Base-by-base conservation (phyloP, 805 yeast species). In the Monosporozyma siamensis region DNA sequence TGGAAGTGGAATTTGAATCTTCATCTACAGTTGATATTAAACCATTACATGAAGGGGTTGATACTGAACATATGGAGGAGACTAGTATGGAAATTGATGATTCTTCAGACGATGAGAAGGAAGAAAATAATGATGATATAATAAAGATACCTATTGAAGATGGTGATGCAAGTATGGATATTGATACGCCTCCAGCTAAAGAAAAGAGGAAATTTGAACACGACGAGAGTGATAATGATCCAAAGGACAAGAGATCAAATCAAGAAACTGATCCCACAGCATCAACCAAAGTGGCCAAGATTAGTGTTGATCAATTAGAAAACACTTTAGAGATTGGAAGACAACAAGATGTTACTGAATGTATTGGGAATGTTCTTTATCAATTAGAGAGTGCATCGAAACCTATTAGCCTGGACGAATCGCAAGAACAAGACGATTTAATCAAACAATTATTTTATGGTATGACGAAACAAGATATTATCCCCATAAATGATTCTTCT, bases 321-420 rank as follows among this genome's bases (percentile, higher is more conserved):
- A 75, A 80, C 52, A 80, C 92, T 0, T 68, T 81, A 41, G 89
- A 85, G 55, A 69, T 80, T 55, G 95, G 96, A 2, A 71, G 95
- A 49, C 98, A 92, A 59, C 98, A 92, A 60, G 98, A 92, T 67
- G 97, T 92, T 15, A 88, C 97, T 0, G 98, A 92, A 59, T 90
- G 97, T 61, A 88, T 90, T 55, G 95, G 89, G 43, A 92, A 92
- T 59, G 97, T 92, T 6, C 69, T 89, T 11, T 84, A 82, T 49
- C 97, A 90, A 59, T 67, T 92, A 29, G 97, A 90, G 58, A 85
- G 95, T 21, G 94, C 95, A 0, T 70, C 84, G 44, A 78, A 73
- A 40, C 94, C 95, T 0, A 69, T 69, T 12, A 60, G 61, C 1
- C 55, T 81, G 38, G 94, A 83, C 40, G 72, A 64, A 1, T 11